Percentiles rank a stretch among this genome's conserved stretches.
Conservation (phyloP, 345 rosid species). For the Boechera divaricarpa region DNA sequence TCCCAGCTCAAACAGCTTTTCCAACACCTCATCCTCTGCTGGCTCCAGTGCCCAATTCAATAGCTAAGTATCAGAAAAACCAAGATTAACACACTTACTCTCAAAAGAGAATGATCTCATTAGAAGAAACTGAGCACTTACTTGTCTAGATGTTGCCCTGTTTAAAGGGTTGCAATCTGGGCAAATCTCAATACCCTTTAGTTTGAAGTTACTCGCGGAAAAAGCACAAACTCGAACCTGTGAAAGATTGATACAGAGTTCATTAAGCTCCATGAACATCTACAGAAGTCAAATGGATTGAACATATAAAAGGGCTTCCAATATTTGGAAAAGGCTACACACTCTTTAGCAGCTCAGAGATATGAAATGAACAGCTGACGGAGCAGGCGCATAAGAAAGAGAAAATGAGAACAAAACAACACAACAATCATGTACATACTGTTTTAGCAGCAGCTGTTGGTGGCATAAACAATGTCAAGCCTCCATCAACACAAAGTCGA, state of each 20-base stretch:
- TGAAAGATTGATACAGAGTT: constrained; percentile 5
- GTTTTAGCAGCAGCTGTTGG: constrained; percentile 92
- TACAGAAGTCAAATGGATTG: constrained; percentile 5
- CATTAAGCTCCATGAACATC: not conserved
- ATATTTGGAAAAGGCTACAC: not conserved
- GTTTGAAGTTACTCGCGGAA: constrained; percentile 60
- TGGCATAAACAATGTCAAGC: constrained; percentile 93
- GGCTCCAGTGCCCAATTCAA: constrained; percentile 96
- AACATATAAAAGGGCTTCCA: constrained; percentile 11
- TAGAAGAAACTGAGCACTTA: constrained; percentile 35
- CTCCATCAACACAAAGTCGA: constrained; percentile 92
- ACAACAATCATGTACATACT: constrained; percentile 52
- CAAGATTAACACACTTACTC: constrained; percentile 9
- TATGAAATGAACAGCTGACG: not conserved
- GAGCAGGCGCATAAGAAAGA: not conserved
- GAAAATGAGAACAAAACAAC: constrained; percentile 13
- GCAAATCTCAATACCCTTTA: constrained; percentile 82
- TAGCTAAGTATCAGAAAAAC: constrained; percentile 52
- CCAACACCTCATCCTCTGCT: constrained; percentile 75
- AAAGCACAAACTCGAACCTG: constrained; percentile 95
- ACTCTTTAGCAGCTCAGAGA: not conserved
- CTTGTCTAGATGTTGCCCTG: constrained; percentile 76
- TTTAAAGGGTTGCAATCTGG: constrained; percentile 91
- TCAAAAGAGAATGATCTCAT: constrained; percentile 20
- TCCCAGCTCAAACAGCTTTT: constrained; percentile 77